Evolutionary conservation across 2,329 filamentous ascomycete species (phyloP).

Genomic region (Phyllosticta citriasiana): DNA sequence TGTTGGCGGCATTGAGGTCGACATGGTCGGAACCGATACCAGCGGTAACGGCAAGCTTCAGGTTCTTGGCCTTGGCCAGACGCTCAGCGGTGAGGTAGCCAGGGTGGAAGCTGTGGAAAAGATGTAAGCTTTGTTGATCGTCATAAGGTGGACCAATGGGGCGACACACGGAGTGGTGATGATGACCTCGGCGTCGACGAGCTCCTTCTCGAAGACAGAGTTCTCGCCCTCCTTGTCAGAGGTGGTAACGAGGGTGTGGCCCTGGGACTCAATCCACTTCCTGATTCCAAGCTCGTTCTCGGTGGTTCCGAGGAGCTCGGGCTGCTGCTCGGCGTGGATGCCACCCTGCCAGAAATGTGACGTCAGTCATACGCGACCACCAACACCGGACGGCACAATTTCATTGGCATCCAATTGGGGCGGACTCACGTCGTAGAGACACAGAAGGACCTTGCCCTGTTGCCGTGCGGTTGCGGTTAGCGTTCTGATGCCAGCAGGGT

Average conservation of each 20-base stretch:
- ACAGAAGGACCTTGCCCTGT: conserved; percentile 92
- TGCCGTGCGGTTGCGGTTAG: conserved; percentile 55
- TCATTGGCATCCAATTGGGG: conserved; percentile 10
- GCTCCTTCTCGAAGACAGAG: conserved; percentile 89
- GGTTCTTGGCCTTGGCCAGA: conserved; percentile 95
- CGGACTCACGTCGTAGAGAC: conserved; percentile 74
- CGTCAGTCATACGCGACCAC: conserved; percentile 16
- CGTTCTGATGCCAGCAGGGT: conserved; percentile 45
- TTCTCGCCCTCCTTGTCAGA: conserved; percentile 93
- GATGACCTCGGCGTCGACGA: conserved; percentile 95
- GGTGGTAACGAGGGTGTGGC: conserved; percentile 92
- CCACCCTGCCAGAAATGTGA: conserved; percentile 43
- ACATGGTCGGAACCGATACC: conserved; percentile 98
- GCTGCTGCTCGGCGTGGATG: conserved; percentile 81
- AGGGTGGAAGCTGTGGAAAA: conserved; percentile 72
- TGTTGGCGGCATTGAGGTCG: conserved; percentile 93
- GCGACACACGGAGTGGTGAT: conserved; percentile 82
- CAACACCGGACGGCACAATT: neutral
- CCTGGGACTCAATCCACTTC: conserved; percentile 95
- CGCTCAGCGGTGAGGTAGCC: conserved; percentile 96
- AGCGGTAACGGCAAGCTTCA: conserved; percentile 93
- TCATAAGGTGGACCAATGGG: conserved; percentile 13
- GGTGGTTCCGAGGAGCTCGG: conserved; percentile 81
- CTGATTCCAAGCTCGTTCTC: conserved; percentile 97
- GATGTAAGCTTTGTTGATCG: conserved; percentile 8